Base-by-base conservation (phyloP, 164 flowering plant genomes). In the Macadamia tetraphylla region DNA sequence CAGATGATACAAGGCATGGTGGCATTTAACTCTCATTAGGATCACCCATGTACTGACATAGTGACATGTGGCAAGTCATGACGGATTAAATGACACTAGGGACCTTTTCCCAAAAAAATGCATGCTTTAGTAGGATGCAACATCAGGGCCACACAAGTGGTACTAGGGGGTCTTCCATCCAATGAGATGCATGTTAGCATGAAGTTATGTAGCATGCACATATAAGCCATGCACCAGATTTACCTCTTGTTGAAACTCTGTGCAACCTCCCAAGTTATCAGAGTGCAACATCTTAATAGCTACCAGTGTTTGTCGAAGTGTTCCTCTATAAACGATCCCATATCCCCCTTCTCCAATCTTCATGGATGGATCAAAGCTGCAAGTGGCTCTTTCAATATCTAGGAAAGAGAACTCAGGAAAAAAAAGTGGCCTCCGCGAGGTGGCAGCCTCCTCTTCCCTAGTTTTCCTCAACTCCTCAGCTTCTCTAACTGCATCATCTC, bases 181-280 rank as follows among this genome's bases (percentile, higher is more conserved):
- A 35, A 35, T 35, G 40, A 35, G 40, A 35, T 5, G 40, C 40
- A 35, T 35, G 40, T 35, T n/a, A 11, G 18, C 52, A 12, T 23
- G 40, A 11, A 17, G 23, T 43, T 23, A 63, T 23, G 6, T 35
- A 52, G 35, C 6, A 31, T 29, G 15, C 7, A 9, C 13, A 0
- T 44, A 52, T 42, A 13, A 9, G 17, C 23, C 10, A 13, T 9
- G 14, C 58, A 49, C 9, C 30, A 12, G 29, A 53, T 52, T 63
- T 78, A 91, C 98, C 96, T 94, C 96, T 62, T 85, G 95, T 62
- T 87, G 87, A 76, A 86, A 94, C 71, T 90, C 97, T 6, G 81
- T 29, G 35, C 82, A 85, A 14, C 97, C 91, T 77, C 87, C 94
- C 77, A 49, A 23, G 81, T 89, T 88, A 60, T 77, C 40, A 29